These are phyloP conservation scores for Marchantia polymorpha DNA, from an alignment of 225 moss, liverwort and hornwort species.

Conservation along the genomic window DNA sequence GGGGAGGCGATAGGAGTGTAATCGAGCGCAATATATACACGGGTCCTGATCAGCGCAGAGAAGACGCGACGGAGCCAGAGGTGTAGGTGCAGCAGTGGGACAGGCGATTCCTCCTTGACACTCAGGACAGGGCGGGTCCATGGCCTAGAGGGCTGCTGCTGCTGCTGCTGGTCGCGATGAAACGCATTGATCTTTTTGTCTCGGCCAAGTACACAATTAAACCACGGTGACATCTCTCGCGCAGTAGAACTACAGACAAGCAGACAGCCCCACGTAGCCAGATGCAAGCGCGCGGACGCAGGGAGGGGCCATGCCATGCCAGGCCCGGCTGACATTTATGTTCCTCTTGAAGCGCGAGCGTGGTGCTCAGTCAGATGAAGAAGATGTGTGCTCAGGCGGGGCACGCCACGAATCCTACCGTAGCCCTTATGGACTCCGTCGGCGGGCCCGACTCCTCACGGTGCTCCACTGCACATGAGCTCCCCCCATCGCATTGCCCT, in stretches of 20 bases:
- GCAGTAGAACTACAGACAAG: background rate
- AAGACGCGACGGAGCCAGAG: background rate
- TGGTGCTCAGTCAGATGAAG: slow-evolving; percentile 13
- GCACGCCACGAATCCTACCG: slow-evolving; percentile 4
- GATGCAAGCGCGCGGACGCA: background rate
- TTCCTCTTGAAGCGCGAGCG: background rate
- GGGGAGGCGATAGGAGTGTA: background rate
- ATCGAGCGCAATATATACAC: too few species aligned
- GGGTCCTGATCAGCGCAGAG: too few species aligned
- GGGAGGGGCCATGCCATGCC: background rate
- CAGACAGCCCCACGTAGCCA: background rate
- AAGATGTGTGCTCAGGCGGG: background rate
- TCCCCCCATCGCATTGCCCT: background rate
- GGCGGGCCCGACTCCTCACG: too few species aligned
- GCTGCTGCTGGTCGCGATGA: background rate
- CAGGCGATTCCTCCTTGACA: background rate
- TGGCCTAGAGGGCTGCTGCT: background rate
- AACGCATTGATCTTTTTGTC: background rate
- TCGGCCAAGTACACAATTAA: background rate
- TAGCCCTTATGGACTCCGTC: background rate
- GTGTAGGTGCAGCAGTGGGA: too few species aligned
- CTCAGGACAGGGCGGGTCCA: background rate
- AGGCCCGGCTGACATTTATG: background rate
- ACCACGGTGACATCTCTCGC: background rate
- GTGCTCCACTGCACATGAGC: background rate